Conservation (phyloP, 1,284 basidiomycete genomes). For the Cystobasidium sp. region DNA sequence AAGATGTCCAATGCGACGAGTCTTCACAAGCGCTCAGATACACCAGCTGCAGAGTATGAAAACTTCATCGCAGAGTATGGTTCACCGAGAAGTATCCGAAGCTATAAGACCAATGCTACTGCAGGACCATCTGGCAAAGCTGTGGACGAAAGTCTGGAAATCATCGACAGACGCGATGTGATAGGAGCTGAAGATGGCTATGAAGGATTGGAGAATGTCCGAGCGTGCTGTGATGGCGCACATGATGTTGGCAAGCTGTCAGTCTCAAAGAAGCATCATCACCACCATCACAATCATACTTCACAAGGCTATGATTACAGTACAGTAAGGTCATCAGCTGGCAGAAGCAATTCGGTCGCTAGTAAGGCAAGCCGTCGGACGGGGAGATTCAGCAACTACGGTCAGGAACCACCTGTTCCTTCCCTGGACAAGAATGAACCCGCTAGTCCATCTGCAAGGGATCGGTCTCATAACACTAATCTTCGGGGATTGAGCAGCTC, state of each 20-base stretch:
- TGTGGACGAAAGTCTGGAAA: conserved; percentile 69
- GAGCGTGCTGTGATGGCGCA: conserved; percentile 67
- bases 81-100: conserved; percentile 70
- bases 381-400: conserved; percentile 1
- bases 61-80: conserved; percentile 69
- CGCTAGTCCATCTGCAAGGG: conserved; percentile 2
- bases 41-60: conserved; percentile 85
- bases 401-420: conserved; percentile 27
- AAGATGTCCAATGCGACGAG: conserved; percentile 50
- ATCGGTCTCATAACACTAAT: conserved; percentile 12
- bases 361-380: conserved; percentile 28
- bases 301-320: conserved; percentile 20
- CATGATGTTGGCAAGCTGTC: conserved; percentile 64
- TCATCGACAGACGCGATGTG: conserved; percentile 62
- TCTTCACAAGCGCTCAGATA: conserved; percentile 75
- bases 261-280: conserved; percentile 44
- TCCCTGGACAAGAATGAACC: conserved; percentile 13
- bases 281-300: conserved; percentile 40
- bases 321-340: conserved; percentile 13
- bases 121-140: conserved; percentile 55
- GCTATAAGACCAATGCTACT: conserved; percentile 63
- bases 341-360: conserved; percentile 30
- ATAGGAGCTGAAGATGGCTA: conserved; percentile 77
- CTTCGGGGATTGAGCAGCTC: conserved; percentile 14
- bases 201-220: conserved; percentile 91